A percentile compares a stretch with the other conserved stretches of the same genome.
These are phyloP conservation scores for Canariomyces notabilis DNA, from an alignment of 2,329 filamentous ascomycete species.

Conservation along the genomic window DNA sequence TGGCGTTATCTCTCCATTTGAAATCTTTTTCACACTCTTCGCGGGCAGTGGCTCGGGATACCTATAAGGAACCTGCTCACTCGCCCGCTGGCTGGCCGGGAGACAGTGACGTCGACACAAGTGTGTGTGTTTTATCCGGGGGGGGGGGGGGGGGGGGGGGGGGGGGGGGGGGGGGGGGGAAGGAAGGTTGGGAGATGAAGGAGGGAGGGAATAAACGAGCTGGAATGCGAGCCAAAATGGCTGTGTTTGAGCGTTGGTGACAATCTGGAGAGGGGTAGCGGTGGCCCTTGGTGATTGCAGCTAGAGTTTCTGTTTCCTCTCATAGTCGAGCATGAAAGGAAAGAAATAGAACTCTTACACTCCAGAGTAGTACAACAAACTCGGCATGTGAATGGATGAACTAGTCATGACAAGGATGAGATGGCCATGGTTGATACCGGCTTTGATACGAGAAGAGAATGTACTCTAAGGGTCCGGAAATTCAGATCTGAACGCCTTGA, in stretches of 20 bases:
- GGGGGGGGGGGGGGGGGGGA: not conserved
- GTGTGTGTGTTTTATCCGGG: not conserved
- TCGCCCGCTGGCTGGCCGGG: conserved; percentile 3
- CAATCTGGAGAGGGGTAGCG: too few relatives aligned
- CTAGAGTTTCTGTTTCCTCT: too few relatives aligned
- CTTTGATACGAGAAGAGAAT: too few relatives aligned
- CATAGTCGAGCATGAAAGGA: too few relatives aligned
- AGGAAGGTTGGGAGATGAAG: not conserved
- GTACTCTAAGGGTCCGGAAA: too few relatives aligned
- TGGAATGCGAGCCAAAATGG: not conserved
- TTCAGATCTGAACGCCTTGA: not conserved
- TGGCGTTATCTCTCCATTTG: conserved; percentile 5
- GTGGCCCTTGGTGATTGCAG: not conserved
- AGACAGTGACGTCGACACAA: not conserved
- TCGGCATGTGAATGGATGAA: too few relatives aligned
- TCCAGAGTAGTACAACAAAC: too few relatives aligned
- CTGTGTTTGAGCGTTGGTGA: not conserved
- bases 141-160: not conserved
- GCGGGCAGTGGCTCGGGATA: not conserved
- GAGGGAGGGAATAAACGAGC: not conserved
- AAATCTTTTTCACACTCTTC: not conserved
- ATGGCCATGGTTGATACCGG: too few relatives aligned
- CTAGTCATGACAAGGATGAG: too few relatives aligned
- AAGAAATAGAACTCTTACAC: too few relatives aligned
- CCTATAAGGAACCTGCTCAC: not conserved